Conservation (phyloP, 2,329 filamentous ascomycete species). For the Penicillium carneum region DNA sequence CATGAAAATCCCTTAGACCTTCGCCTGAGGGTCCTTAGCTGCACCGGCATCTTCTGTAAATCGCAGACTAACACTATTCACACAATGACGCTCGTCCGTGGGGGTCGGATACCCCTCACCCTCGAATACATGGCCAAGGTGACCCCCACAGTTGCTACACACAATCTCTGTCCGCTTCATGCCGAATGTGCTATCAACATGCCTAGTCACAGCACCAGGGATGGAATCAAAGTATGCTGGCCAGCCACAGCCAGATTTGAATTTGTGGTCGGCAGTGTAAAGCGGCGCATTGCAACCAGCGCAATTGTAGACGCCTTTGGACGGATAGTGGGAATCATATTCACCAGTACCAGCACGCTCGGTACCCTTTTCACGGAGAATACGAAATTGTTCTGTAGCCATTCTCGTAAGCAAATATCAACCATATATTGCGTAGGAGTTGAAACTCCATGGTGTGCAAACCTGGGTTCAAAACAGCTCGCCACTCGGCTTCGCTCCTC, state of each 20-base stretch:
- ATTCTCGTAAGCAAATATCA: neutral
- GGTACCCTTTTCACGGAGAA: constrained; percentile 90
- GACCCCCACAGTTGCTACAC: constrained; percentile 91
- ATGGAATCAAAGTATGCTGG: constrained; percentile 96
- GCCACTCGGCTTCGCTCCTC: constrained; percentile 85
- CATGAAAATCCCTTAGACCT: constrained; percentile 31
- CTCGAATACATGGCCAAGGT: constrained; percentile 90
- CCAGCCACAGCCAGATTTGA: constrained; percentile 96
- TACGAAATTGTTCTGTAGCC: constrained; percentile 85
- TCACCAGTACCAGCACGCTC: constrained; percentile 80
- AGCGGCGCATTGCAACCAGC: constrained; percentile 85
- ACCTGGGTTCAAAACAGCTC: constrained; percentile 78
- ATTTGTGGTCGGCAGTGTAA: constrained; percentile 93
- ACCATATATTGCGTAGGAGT: constrained; percentile 49
- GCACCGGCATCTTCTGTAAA: constrained; percentile 72
- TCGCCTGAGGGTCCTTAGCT: constrained; percentile 35
- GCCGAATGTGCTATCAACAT: constrained; percentile 77
- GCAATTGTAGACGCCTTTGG: constrained; percentile 81
- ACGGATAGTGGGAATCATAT: constrained; percentile 85
- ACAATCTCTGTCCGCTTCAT: constrained; percentile 92
- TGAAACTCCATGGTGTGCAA: constrained; percentile 34
- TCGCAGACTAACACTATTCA: constrained; percentile 89
- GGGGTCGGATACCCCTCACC: constrained; percentile 83
- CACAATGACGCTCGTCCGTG: constrained; percentile 95
- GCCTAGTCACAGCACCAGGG: constrained; percentile 84